Percentiles rank a stretch among this genome's conserved stretches.
These are phyloP conservation scores for Sporothrix brunneoviolacea DNA, from an alignment of 2,329 filamentous ascomycete species.

Conservation along the genomic window DNA sequence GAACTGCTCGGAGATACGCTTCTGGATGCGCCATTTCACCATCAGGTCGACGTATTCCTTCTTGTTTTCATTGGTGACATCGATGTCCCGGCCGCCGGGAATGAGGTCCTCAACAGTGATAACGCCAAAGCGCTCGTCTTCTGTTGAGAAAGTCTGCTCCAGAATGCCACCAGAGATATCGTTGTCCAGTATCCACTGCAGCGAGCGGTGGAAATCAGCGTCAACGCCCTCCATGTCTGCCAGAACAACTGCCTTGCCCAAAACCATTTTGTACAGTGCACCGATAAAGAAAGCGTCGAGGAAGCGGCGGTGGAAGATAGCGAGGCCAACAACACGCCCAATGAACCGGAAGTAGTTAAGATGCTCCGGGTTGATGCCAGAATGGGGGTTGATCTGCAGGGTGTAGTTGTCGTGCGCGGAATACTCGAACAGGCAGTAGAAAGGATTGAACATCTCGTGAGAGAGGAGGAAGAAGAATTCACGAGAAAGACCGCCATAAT, in stretches of 20 bases:
- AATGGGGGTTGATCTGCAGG: conserved; percentile 98
- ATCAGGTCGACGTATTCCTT: conserved; percentile 97
- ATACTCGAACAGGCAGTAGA: conserved; percentile 99
- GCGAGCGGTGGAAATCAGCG: conserved; percentile 90
- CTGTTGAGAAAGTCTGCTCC: conserved; percentile 92
- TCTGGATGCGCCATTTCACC: conserved; percentile 98
- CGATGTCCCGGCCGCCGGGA: conserved; percentile 80
- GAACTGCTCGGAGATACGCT: conserved; percentile 97
- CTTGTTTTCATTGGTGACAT: conserved; percentile 98
- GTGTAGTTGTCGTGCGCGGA: conserved; percentile 99
- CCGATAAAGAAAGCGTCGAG: conserved; percentile 98
- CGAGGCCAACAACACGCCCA: conserved; percentile 88
- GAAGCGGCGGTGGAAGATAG: conserved; percentile 97
- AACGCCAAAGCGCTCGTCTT: conserved; percentile 95
- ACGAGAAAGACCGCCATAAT: conserved; percentile 94
- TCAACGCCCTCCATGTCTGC: conserved; percentile 99
- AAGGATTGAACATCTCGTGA: conserved; percentile 99
- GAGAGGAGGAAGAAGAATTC: conserved; percentile 99
- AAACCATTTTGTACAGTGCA: conserved; percentile 98
- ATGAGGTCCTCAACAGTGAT: conserved; percentile 91
- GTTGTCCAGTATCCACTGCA: conserved; percentile 98
- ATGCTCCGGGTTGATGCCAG: conserved; percentile 98
- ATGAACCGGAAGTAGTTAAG: conserved; percentile 99
- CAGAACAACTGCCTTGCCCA: conserved; percentile 84
- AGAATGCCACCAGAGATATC: conserved; percentile 88